Conservation (phyloP, 2,329 filamentous ascomycete genomes). For the Ophiostoma ulmi region DNA sequence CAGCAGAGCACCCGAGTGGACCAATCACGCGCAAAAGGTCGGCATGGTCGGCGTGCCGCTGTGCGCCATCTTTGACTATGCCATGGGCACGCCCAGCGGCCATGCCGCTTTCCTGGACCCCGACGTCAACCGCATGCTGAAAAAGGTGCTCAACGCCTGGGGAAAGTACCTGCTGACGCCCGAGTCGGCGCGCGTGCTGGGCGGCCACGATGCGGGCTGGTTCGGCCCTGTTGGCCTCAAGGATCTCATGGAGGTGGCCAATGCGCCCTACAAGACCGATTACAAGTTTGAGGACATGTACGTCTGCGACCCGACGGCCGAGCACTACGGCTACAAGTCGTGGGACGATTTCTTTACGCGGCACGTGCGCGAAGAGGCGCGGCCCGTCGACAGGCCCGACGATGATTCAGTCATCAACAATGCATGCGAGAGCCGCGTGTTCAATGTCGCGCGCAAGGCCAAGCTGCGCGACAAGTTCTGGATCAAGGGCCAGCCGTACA, state of each 20-base stretch:
- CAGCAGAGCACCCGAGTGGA: constrained; percentile 48
- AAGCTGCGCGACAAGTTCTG: constrained; percentile 59
- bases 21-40: constrained; percentile 45
- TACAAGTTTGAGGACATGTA: constrained; percentile 57
- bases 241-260: constrained; percentile 50
- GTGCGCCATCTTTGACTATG: constrained; percentile 50
- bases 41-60: constrained; percentile 53
- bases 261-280: constrained; percentile 39
- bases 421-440: constrained; percentile 60
- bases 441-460: constrained; percentile 46
- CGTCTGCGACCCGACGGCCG: constrained; percentile 50
- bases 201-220: constrained; percentile 46
- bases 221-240: constrained; percentile 46
- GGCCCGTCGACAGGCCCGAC: constrained; percentile 54
- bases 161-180: constrained; percentile 50
- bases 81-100: constrained; percentile 51
- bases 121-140: constrained; percentile 50
- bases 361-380: constrained; percentile 46
- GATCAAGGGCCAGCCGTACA: constrained; percentile 66
- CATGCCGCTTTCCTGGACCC: constrained; percentile 52
- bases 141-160: constrained; percentile 54
- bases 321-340: constrained; percentile 57
- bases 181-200: constrained; percentile 49
- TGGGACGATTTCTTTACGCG: constrained; percentile 69
- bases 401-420: constrained; percentile 54